Evolutionary conservation across 2,329 filamentous ascomycete species (phyloP).

Genomic region (Amphichorda felina): DNA sequence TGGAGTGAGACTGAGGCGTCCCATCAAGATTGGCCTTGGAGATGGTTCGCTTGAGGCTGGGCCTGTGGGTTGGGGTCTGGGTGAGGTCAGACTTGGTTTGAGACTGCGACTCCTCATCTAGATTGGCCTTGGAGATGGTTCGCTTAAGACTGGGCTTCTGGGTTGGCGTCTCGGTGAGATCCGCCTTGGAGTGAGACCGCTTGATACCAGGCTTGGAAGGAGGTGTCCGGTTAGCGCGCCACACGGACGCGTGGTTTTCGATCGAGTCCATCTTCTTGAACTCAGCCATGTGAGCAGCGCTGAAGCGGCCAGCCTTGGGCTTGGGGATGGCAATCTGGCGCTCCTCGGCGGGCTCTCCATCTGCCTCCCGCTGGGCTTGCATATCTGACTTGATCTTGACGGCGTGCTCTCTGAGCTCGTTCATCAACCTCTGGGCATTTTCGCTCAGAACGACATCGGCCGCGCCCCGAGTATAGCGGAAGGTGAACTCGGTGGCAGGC

Average conservation of each 20-base stretch:
- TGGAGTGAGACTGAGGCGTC: too few relatives aligned
- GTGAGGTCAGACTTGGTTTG: slow-evolving; percentile 13
- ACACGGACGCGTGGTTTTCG: slow-evolving; percentile 71
- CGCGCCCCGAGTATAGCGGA: slow-evolving; percentile 48
- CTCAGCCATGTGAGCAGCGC: slow-evolving; percentile 71
- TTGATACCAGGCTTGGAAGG: slow-evolving; percentile 32
- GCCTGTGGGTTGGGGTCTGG: slow-evolving; percentile 14
- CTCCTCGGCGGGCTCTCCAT: slow-evolving; percentile 22
- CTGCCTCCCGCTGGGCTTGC: slow-evolving; percentile 45
- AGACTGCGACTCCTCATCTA: too few relatives aligned
- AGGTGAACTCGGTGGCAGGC: slow-evolving; percentile 52
- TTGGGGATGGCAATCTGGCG: slow-evolving; percentile 74
- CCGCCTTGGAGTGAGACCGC: slow-evolving; percentile 37
- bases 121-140: slow-evolving; percentile 17
- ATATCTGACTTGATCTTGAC: slow-evolving; percentile 59
- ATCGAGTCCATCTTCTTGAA: slow-evolving; percentile 99
- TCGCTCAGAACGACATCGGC: slow-evolving; percentile 45
- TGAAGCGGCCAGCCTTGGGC: slow-evolving; percentile 68
- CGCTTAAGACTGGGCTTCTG: slow-evolving; percentile 10
- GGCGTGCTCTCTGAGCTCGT: slow-evolving; percentile 61
- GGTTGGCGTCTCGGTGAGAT: slow-evolving; percentile 15
- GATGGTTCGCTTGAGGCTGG: slow-evolving; percentile 36
- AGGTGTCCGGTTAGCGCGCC: slow-evolving; percentile 42
- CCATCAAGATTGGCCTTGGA: slow-evolving; percentile 33
- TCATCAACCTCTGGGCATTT: slow-evolving; percentile 48